phyloP scores from a whole-genome alignment of 2,329 filamentous ascomycete genomes.

The Sporothrix brasiliensis region DNA sequence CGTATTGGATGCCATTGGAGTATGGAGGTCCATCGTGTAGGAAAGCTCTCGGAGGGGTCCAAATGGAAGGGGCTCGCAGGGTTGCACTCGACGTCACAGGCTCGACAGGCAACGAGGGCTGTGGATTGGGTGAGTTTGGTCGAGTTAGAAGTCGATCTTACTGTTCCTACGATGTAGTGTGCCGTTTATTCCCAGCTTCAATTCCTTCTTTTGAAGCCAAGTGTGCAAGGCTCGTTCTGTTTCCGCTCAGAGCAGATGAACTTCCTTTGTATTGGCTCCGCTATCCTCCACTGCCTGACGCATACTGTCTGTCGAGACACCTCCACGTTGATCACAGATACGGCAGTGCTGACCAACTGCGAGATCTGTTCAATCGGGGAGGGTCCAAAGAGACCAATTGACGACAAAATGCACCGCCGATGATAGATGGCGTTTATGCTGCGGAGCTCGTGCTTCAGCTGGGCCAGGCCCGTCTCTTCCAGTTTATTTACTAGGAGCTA shows the following conservation, averaged over 20 bases:
- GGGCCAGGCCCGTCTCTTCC: background rate
- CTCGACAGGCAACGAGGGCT: background rate
- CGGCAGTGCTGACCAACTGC: constrained; percentile 15
- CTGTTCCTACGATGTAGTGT: too few relatives aligned
- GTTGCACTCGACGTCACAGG: constrained; percentile 26
- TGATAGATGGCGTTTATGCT: constrained; percentile 17
- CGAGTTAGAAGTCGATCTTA: background rate
- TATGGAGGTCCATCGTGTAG: background rate
- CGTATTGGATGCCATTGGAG: background rate
- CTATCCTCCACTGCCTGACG: constrained; percentile 25
- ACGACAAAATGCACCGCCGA: background rate
- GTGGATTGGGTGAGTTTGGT: constrained; percentile 6
- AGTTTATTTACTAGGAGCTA: background rate
- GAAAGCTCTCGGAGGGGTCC: background rate
- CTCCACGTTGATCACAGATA: background rate
- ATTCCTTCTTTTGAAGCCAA: too few relatives aligned
- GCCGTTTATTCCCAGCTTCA: too few relatives aligned
- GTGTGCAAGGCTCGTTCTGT: too few relatives aligned
- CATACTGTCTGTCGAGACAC: background rate
- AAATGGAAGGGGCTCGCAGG: constrained; percentile 2
- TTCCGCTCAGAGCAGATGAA: too few relatives aligned
- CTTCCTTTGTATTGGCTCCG: background rate
- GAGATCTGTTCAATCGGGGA: background rate
- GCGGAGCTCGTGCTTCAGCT: constrained; percentile 5
- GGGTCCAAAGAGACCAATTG: background rate